These are phyloP conservation scores for Penicillium paneum DNA, from an alignment of 2,329 filamentous ascomycete genomes.

Conservation along the genomic window DNA sequence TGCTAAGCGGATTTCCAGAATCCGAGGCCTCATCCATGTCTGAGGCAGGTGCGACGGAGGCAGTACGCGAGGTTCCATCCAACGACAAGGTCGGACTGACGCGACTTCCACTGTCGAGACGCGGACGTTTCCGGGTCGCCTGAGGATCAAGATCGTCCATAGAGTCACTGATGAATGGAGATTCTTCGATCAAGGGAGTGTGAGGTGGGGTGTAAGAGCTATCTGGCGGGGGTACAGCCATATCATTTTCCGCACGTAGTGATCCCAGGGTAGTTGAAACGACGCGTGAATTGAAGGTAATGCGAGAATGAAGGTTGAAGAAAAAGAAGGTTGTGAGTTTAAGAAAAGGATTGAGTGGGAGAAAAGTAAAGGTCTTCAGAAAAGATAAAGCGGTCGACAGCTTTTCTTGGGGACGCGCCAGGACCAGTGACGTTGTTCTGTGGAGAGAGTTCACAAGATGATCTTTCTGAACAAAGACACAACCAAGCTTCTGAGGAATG, in stretches of 20 bases:
- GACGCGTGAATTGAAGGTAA: slow-evolving; percentile 3
- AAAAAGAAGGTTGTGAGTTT: neutral
- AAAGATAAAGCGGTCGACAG: slow-evolving; percentile 15
- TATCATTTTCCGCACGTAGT: slow-evolving; percentile 39
- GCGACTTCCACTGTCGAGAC: slow-evolving; percentile 45
- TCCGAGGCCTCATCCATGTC: slow-evolving; percentile 29
- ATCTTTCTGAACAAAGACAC: slow-evolving; percentile 1
- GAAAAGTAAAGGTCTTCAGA: neutral
- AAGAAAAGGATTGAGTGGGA: slow-evolving; percentile 3
- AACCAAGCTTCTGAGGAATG: neutral
- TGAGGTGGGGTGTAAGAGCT: slow-evolving; percentile 43
- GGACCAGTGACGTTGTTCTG: slow-evolving; percentile 22
- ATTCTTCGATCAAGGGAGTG: slow-evolving; percentile 28
- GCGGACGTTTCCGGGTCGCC: slow-evolving; percentile 47
- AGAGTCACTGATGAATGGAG: slow-evolving; percentile 28
- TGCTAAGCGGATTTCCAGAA: slow-evolving; percentile 40
- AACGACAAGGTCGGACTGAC: slow-evolving; percentile 35
- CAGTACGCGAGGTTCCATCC: slow-evolving; percentile 24
- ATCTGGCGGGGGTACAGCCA: slow-evolving; percentile 47
- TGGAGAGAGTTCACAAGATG: slow-evolving; percentile 7
- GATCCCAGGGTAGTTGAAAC: neutral
- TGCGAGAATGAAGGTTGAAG: slow-evolving; percentile 3
- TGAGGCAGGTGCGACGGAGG: slow-evolving; percentile 28
- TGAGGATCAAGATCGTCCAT: slow-evolving; percentile 43
- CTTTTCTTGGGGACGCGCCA: slow-evolving; percentile 22